Evolutionary conservation across 148 eudicot species (phyloP).

Genomic region (Suaeda aralocaspica): DNA sequence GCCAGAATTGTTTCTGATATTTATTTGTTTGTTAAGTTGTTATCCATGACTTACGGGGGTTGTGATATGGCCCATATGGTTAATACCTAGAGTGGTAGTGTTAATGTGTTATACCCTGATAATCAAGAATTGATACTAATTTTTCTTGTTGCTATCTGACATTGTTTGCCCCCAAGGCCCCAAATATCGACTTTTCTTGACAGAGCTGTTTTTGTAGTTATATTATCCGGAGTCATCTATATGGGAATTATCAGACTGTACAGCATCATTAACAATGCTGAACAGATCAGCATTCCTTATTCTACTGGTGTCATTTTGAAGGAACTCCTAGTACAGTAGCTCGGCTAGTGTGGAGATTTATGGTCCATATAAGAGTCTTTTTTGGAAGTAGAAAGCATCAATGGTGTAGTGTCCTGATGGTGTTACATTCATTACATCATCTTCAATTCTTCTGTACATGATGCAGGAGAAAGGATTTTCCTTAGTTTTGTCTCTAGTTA

Average conservation of each 20-base stretch:
- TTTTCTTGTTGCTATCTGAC: neutral
- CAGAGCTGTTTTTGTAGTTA: neutral
- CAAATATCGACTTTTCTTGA: too few relatives aligned
- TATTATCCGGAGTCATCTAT: neutral
- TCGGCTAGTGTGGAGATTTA: neutral
- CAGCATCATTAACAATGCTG: too few relatives aligned
- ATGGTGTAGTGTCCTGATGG: neutral
- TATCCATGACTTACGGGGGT: too few relatives aligned
- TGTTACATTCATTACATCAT: neutral
- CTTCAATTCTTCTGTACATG: neutral
- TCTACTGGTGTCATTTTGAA: too few relatives aligned
- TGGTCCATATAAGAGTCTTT: neutral
- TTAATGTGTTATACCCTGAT: conserved; percentile 4
- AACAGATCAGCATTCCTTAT: too few relatives aligned
- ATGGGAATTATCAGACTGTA: neutral
- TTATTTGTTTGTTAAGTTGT: too few relatives aligned
- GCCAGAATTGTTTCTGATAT: too few relatives aligned
- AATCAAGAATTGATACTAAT: neutral
- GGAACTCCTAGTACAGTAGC: too few relatives aligned
- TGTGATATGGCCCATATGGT: too few relatives aligned
- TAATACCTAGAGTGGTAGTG: neutral
- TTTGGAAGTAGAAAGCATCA: neutral
- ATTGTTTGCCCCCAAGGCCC: too few relatives aligned
- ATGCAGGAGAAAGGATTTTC: neutral
- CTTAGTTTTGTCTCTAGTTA: too few relatives aligned